Evolutionary conservation across 352 stramenopile species (phyloP), one percentile per base, ranked within the genome.

Genomic region (Phytophthora sojae): DNA sequence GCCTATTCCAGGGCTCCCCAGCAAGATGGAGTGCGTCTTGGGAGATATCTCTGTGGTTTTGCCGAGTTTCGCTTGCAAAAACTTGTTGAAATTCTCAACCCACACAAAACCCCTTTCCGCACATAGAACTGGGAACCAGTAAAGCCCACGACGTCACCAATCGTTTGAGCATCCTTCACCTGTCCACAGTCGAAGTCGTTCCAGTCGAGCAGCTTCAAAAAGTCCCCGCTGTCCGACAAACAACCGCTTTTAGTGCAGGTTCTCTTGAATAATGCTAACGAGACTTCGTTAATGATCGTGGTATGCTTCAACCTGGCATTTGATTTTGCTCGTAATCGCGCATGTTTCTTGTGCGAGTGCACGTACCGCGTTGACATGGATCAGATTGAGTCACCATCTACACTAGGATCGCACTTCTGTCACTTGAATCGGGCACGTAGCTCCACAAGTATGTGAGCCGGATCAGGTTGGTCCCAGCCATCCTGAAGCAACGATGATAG

Each of bases 1-100:
- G 21, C 61, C 61, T 5, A n/a, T 69, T 47, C 63, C 63, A 60
- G 63, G 23, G 54, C 45, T 69, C 32, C 63, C 63, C 54, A 54
- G 17, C 8, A 68, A 5, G 54, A 69, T 26, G 21, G 64, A 60
- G 21, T 21, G 63, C 17, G 55, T 50, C 14, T 47, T 44, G 9
- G 14, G 4, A 4, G 11, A 2, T 19, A 14, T 29, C 6, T 14
- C 15, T 3, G 17, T 21, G 8, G 11, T 42, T 42, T 4, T 17
- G 14, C 30, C 8, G 8, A 69, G 17, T 6, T 58, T 54, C 9
- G 32, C 11, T 21, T 49, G n/a, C 23, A 54, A 55, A 7, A 45
- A 26, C 21, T 45, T 45, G 32, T 50, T 49, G 23, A 70, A 19
- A 56, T 65, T 14, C 60, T 32, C 30, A 70, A 37, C n/a, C 60